Base-by-base conservation (phyloP, 306 rosid genomes). In the Bauhinia variegata region DNA sequence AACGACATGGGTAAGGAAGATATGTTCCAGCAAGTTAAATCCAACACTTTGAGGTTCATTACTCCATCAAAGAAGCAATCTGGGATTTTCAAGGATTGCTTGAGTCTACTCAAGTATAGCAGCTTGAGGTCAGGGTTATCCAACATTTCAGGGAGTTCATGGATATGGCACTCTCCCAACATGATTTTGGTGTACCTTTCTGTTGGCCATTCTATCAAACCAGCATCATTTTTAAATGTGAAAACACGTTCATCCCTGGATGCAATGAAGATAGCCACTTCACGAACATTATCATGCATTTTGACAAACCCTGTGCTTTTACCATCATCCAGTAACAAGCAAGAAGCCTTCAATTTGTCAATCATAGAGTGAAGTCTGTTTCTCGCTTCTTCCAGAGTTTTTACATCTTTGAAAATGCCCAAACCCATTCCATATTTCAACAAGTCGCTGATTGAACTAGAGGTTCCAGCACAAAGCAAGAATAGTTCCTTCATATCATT, bases 71-170 rank as follows among this genome's bases (percentile, higher is more conserved):
- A 58, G 13, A 77, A 58, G 0, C 31, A 37, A 14, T 33, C 15
- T 5, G 30, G 59, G 3, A 57, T 11, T 1, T 13, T 0, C 0
- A 37, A 15, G 16, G 38, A 13, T 0, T 4, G 9, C 0, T 66
- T 23, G 3, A 0, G 0, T 4, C 4, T 32, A 0, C 0, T 0
- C 10, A 18, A 32, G 0, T 0, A 0, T 12, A 48, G 6, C 5
- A 19, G 0, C 4, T 54, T 5, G 7, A 77, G 15, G 0, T 30
- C 0, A 4, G 44, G 59, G 17, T 62, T 54, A 11, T 38, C 63
- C 52, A 73, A 48, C 23, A 2, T 15, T 37, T 49, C 32, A 16
- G 72, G 79, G 23, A 39, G 67, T 12, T 37, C 7, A 2, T 13
- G 8, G 12, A 28, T 13, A 8, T 5, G 1, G 0, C 18, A 1